Conservation (phyloP, 495 filamentous ascomycete species). For the Trypethelium eluteriae region DNA sequence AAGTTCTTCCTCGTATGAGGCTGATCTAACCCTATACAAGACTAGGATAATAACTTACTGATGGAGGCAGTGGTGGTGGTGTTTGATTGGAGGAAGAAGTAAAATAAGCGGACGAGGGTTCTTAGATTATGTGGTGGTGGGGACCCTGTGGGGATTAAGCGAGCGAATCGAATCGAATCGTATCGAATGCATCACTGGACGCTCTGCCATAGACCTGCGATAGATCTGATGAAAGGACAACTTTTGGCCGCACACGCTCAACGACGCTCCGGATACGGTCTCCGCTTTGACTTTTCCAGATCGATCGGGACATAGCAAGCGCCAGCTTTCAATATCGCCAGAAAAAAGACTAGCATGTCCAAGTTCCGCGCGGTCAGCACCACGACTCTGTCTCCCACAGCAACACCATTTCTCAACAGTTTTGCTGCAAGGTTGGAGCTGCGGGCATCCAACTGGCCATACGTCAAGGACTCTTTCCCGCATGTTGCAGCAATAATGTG, state of each 20-base stretch:
- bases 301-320: neutral
- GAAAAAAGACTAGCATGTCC: neutral
- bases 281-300: neutral
- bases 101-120: too few relatives aligned
- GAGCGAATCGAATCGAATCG: too few relatives aligned
- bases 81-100: too few relatives aligned
- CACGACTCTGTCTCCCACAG: neutral
- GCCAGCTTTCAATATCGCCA: neutral
- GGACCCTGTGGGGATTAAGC: too few relatives aligned
- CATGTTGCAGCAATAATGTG: neutral
- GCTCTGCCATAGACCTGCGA: neutral
- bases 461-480: neutral
- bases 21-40: too few relatives aligned
- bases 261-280: neutral
- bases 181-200: too few relatives aligned
- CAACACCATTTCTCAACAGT: neutral
- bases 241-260: neutral
- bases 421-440: neutral
- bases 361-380: neutral
- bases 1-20: too few relatives aligned
- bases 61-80: too few relatives aligned
- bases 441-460: neutral
- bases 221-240: neutral
- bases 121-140: too few relatives aligned
- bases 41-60: too few relatives aligned